Percentiles rank a stretch among this genome's conserved stretches.
Evolutionary conservation across 2,329 filamentous ascomycete species (phyloP).

Genomic region (Bipolaris sorokiniana): DNA sequence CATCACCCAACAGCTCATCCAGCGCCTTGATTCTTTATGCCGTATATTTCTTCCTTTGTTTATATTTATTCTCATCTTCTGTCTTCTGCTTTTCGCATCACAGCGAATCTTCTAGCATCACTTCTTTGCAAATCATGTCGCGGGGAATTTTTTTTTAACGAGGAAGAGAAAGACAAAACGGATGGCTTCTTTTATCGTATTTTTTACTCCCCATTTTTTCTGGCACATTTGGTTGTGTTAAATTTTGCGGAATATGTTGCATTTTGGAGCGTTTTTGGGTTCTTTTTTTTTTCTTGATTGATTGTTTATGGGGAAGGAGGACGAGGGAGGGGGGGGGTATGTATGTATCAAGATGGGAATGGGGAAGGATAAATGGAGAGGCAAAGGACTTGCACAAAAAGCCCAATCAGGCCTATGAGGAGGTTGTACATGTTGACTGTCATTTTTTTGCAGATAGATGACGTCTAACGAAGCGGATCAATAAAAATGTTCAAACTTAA

Average conservation of each 20-base stretch:
- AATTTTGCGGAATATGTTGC: not conserved
- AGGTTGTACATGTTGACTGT: not conserved
- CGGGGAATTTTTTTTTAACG: too few species aligned
- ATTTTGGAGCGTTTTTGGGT: not conserved
- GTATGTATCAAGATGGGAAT: not conserved
- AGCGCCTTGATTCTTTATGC: not conserved
- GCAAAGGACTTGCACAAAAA: too few species aligned
- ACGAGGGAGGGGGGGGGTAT: too few species aligned
- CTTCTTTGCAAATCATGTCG: not conserved
- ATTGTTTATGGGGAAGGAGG: too few species aligned
- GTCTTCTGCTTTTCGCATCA: not conserved
- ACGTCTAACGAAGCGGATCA: too few species aligned
- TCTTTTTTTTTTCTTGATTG: too few species aligned
- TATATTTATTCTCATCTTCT: not conserved
- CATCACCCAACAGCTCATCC: not conserved
- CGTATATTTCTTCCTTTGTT: not conserved
- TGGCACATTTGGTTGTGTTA: too few species aligned
- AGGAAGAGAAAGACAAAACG: not conserved
- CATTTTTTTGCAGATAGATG: too few species aligned
- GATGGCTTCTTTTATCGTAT: not conserved
- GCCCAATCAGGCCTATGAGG: not conserved
- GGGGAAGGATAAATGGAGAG: too few species aligned
- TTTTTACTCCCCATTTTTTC: too few species aligned
- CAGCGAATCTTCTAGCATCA: not conserved
- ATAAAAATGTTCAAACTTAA: too few species aligned